phyloP scores from a whole-genome alignment of 1,284 basidiomycete species.

The Gastroboletus turbinatus region DNA sequence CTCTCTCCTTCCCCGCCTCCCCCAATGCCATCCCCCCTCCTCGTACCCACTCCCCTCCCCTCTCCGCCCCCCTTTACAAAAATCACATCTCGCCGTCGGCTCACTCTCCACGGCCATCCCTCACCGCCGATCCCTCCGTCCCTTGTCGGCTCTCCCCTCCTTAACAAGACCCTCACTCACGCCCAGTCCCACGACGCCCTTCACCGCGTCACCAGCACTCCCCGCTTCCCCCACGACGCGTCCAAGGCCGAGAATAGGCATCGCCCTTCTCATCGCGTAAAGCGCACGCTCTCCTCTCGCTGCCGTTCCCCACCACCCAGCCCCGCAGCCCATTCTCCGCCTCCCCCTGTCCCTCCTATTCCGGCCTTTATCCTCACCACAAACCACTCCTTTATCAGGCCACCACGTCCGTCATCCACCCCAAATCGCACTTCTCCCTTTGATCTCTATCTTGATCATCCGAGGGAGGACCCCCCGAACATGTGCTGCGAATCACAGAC shows the following conservation, averaged over 20 bases:
- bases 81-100: neutral
- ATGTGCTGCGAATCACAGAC: conserved; percentile 11
- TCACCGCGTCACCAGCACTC: conserved; percentile 4
- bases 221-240: conserved; percentile 7
- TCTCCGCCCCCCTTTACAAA: conserved; percentile 14
- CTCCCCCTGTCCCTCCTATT: conserved; percentile 35
- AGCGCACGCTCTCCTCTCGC: conserved; percentile 17
- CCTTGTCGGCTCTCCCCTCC: neutral
- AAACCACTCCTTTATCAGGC: conserved; percentile 6
- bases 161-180: conserved; percentile 10
- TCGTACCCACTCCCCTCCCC: conserved; percentile 20
- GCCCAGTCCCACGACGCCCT: conserved; percentile 14
- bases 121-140: neutral
- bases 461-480: neutral
- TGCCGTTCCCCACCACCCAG: conserved; percentile 32
- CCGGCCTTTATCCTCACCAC: conserved; percentile 24
- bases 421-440: conserved; percentile 3
- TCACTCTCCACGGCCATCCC: neutral
- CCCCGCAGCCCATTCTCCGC: conserved; percentile 22
- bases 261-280: conserved; percentile 9
- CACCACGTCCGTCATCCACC: neutral
- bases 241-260: conserved; percentile 7
- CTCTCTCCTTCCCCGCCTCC: conserved; percentile 24
- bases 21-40: conserved; percentile 28
- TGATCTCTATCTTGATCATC: conserved; percentile 15